Base-by-base conservation (phyloP, 2,329 filamentous ascomycete species). In the Orbilia quercus region DNA sequence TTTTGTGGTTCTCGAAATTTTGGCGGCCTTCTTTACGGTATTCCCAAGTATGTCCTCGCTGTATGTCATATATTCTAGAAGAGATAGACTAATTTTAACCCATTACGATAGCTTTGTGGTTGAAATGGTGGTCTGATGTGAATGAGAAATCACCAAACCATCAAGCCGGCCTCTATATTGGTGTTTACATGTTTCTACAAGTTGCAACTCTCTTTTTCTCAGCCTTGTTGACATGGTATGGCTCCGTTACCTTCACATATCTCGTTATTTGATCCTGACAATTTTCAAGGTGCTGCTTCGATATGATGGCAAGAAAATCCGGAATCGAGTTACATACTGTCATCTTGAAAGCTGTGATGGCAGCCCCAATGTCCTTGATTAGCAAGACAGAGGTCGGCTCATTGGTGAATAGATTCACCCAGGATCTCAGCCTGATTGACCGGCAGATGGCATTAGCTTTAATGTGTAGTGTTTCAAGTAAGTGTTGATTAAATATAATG, bases 361-460 rank as follows among this genome's bases (percentile, higher is more conserved):
- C 31, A 14, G 82, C 83, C 1, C 80, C 82, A 0, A 75, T 83
- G 1, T 79, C 78, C 1, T 82, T 81, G 20, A 83, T 84, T 58
- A 81, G 81, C 0, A 76, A 70, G 1, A 82, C 80, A 0, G 82
- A 83, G 14, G 79, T 78, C 2, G 83, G 82, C 2, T 80, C 79
- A 0, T 81, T 82, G 1, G 77, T 82, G 6, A 84, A 82, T 28
- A 77, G 82, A 81, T 81, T 76, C 74, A 82, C 81, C 0, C 83
- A 84, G 69, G 83, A 84, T 28, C 77, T 83, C 74, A 80, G 78
- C 1, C 77, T 84, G 0, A 77, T 84, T 2, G 83, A 84, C 66
- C 83, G 81, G 25, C 78, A 81, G 55, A 77, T 84, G 1, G 80
- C 82, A 1, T 65, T 79, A 0, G 80, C 81, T 0, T 59, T 83